These are phyloP conservation scores for Alternaria sp. DNA, from an alignment of 2,329 filamentous ascomycete species.

Conservation along the genomic window DNA sequence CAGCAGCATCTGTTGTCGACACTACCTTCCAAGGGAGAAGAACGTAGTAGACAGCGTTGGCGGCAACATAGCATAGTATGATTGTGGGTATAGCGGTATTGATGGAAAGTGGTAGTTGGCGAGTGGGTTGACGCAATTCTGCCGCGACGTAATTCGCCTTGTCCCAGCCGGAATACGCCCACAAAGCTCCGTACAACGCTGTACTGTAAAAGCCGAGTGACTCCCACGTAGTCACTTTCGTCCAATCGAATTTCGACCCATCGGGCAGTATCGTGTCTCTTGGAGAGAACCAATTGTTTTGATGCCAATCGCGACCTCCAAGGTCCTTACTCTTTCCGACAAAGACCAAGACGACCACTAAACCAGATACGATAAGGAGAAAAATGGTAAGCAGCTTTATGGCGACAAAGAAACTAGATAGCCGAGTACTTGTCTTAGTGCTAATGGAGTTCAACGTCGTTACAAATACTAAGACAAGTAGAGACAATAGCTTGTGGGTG, in stretches of 20 bases:
- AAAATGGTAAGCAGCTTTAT: conserved; percentile 46
- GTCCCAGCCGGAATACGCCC: conserved; percentile 49
- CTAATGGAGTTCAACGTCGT: conserved; percentile 53
- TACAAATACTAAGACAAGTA: conserved; percentile 50
- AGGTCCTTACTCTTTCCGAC: conserved; percentile 35
- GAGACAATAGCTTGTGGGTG: conserved; percentile 48
- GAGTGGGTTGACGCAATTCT: conserved; percentile 41
- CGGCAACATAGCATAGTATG: conserved; percentile 64
- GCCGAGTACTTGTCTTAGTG: conserved; percentile 50
- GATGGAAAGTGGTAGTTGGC: conserved; percentile 65
- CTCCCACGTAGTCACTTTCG: conserved; percentile 60
- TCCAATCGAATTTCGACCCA: conserved; percentile 44
- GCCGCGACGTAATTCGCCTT: conserved; percentile 50
- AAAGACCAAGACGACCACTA: conserved; percentile 43
- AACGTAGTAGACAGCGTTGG: conserved; percentile 69
- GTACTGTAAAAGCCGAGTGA: conserved; percentile 66
- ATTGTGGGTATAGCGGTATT: conserved; percentile 68
- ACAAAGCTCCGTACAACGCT: conserved; percentile 55
- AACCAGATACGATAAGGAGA: conserved; percentile 44
- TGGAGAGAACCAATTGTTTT: conserved; percentile 41
- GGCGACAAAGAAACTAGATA: conserved; percentile 48
- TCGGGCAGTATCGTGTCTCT: conserved; percentile 38
- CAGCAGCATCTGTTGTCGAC: conserved; percentile 67
- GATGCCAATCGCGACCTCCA: conserved; percentile 44
- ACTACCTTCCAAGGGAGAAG: conserved; percentile 66